Conservation (phyloP, 495 filamentous ascomycete species). For the Aspergillus affinis region DNA sequence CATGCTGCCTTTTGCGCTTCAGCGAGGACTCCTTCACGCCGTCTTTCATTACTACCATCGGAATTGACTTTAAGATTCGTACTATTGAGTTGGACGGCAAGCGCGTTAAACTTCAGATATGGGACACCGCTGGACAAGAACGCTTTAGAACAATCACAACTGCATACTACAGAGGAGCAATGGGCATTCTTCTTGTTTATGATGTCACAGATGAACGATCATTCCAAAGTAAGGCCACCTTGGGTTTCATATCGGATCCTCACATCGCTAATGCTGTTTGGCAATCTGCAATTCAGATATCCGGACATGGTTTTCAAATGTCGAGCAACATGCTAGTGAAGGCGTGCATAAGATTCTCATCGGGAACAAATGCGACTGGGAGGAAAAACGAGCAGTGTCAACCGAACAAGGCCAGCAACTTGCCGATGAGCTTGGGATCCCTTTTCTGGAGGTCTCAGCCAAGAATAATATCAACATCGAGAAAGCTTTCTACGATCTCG, state of each 20-base stretch:
- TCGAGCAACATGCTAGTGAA: constrained; percentile 98
- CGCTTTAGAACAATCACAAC: constrained; percentile 98
- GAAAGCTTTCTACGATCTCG: constrained; percentile 95
- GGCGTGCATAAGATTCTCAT: constrained; percentile 99
- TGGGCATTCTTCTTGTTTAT: constrained; percentile 98
- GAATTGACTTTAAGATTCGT: constrained; percentile 99
- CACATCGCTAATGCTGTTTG: constrained; percentile 2
- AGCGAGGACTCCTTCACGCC: constrained; percentile 98
- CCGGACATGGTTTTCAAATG: constrained; percentile 98
- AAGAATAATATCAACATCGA: constrained; percentile 99
- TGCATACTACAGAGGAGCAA: constrained; percentile 96
- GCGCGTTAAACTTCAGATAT: constrained; percentile 97
- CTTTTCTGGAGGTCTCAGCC: constrained; percentile 96
- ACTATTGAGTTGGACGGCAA: constrained; percentile 98
- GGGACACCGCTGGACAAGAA: constrained; percentile 98
- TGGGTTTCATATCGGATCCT: not conserved
- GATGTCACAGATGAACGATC: constrained; percentile 97
- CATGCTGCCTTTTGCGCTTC: constrained; percentile 96
- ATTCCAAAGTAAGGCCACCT: constrained; percentile 81
- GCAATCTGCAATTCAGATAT: constrained; percentile 65
- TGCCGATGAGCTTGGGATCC: constrained; percentile 94
- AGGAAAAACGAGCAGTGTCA: constrained; percentile 93
- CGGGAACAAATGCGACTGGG: constrained; percentile 99
- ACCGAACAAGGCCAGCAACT: constrained; percentile 91
- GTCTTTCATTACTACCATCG: constrained; percentile 98